These are phyloP conservation scores for Syzygium oleosum DNA, from an alignment of 345 rosid species.

Conservation along the genomic window DNA sequence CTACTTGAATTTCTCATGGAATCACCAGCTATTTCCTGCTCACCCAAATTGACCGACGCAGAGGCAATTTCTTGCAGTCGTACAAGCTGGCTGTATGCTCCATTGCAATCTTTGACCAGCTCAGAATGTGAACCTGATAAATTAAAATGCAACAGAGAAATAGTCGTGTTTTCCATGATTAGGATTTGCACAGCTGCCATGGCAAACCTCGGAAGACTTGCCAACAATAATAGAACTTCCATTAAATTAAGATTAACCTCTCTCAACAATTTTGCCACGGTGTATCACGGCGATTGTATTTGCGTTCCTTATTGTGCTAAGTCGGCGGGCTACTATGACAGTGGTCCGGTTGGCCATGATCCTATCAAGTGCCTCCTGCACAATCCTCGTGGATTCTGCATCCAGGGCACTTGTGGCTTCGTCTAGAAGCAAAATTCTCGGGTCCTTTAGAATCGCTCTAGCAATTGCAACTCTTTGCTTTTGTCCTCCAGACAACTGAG, in stretches of 20 bases:
- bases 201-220: background rate
- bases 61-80: conserved; percentile 23
- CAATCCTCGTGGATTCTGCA: conserved; percentile 32
- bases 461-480: conserved; percentile 46
- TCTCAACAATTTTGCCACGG: conserved; percentile 27
- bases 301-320: conserved; percentile 28
- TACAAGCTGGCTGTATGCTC: conserved; percentile 32
- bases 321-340: conserved; percentile 28
- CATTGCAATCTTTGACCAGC: conserved; percentile 22
- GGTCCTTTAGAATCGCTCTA: conserved; percentile 36
- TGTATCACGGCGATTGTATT: conserved; percentile 28
- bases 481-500: conserved; percentile 46
- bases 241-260: conserved; percentile 10
- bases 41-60: conserved; percentile 3
- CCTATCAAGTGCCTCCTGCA: conserved; percentile 37
- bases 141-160: background rate
- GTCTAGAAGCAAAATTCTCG: conserved; percentile 32
- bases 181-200: background rate
- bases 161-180: background rate
- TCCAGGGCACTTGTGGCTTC: conserved; percentile 47
- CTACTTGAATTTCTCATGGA: conserved; percentile 16
- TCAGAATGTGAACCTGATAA: conserved; percentile 26
- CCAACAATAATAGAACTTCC: background rate
- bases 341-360: conserved; percentile 33
- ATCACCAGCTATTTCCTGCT: background rate